Base-by-base conservation (phyloP, 208 protist genomes). In the Vickermania ingenoplastis region DNA sequence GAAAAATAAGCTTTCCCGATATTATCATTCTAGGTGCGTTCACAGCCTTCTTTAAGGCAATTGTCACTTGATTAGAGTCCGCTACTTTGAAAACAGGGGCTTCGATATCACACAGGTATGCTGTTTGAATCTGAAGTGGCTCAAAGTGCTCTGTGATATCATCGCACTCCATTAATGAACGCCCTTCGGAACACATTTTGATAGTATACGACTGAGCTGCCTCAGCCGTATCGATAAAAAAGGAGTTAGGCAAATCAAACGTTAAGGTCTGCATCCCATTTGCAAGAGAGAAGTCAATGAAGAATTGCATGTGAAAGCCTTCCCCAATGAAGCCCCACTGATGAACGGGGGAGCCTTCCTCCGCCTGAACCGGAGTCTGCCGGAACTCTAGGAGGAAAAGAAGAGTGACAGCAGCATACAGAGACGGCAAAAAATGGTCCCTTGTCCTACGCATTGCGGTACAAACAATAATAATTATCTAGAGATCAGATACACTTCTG, bases 291-390 rank as follows among this genome's bases (percentile, higher is more conserved):
- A 81, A 83, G 51, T 87, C 76, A 3, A 92, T 56, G 25, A 70
- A 79, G 1, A 92, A 69, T 50, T 86, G 71, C 81, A 89, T 86
- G 67, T 92, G 81, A 63, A 86, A 89, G 2, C 86, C 81, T 23
- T 67, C 79, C 1, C 82, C 82, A 59, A 66, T 57, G 51, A 81
- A 71, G 2, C 75, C 61, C 75, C 75, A 81, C 51, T 58, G 31
- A 27, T 29, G 49, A 21, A 53, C 53, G 2, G 2, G 26, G 5
- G 36, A 31, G 25, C 30, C 24, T 2, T 52, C 30, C 26, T 41
- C 52, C n/a, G n/a, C n/a, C n/a, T n/a, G n/a, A n/a, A n/a, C n/a
- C n/a, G n/a, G n/a, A n/a, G n/a, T n/a, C n/a, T n/a, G n/a, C n/a
- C n/a, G n/a, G n/a, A n/a, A n/a, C n/a, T n/a, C n/a, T n/a, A n/a